Base-by-base conservation (phyloP, 345 rosid genomes). In the Eucalyptus erythrocorys region DNA sequence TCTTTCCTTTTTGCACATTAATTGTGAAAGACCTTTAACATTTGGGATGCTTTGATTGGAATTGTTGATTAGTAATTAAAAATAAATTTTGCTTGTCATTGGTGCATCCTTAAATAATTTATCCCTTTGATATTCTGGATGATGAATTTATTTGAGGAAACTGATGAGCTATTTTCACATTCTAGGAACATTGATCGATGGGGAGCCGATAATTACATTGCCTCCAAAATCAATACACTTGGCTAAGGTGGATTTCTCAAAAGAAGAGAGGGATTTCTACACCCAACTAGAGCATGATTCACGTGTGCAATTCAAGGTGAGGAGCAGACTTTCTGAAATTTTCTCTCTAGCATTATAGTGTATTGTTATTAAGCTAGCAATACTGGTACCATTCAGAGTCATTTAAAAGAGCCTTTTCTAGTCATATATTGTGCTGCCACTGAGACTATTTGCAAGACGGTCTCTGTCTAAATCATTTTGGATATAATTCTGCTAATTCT, bases 201-300 rank as follows among this genome's bases (percentile, higher is more conserved):
- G 99, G 80, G 92, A 95, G 94, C 98, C 99, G 82, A 98, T 98
- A 89, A 93, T 98, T 85, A 93, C 90, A 30, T 91, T 98, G 92
- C 99, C 99, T 57, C 97, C 97, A 50, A 98, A 98, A 94, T 84
- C 92, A 61, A 87, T 95, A 80, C 16, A 87, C 92, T 90, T 97
- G 96, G 89, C 88, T 66, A 95, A 93, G 91, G 98, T 95, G 87
- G 95, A 95, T 80, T 98, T 98, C 92, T 94, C 99, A 57, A 76
- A 37, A 26, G 97, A 96, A 92, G 99, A 98, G 89, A 94, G 99
- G 87, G 93, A 93, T 88, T 98, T 98, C 94, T 98, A 97, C 94
- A 90, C 47, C 64, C 93, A 93, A 91, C 95, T 98, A 88, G 99
- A 98, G 93, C 91, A 95, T 27, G 94, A 94, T 91, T 98, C 99